Base-by-base conservation (phyloP, 208 protist genomes). In the Leptomonas pyrrhocoris region DNA sequence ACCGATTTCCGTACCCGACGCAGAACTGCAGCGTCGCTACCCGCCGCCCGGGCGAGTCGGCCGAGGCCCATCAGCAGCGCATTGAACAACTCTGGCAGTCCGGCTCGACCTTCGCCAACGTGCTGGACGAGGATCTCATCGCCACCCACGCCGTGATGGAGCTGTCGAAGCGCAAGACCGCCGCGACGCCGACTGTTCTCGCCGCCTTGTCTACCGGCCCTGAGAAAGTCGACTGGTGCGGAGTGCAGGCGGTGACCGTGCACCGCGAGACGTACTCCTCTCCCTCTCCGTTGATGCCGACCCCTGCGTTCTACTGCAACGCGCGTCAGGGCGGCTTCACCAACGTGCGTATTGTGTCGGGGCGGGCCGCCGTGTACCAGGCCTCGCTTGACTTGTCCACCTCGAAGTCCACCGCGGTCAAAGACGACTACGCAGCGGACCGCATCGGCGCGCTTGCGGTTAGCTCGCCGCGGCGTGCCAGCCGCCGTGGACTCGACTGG, bases 121-220 rank as follows among this genome's bases (percentile, higher is more conserved):
- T 77, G 36, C 54, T 70, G 15, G 77, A 81, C 45, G 77, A 81
- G 27, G 77, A 81, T 42, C 59, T 81, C 21, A 73, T 81, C 25
- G 58, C 55, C n/a, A 38, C 51, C 2, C 61, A 75, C 42, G 60
- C 68, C 9, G 68, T 80, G 11, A 54, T 55, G 34, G 68, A 80
- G 50, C 56, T 80, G 63, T 58, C 75, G 23, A 51, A 63, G 65
- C 65, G 67, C 43, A 77, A 77, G 21, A 42, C 59, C 15, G 51
- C 25, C 4, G 31, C 57, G 40, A 16, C 54, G 8, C 30, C n/a
- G 13, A 18, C 6, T 16, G 31, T 15, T 4, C 9, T 16, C 15
- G 0, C 73, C 13, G 1, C 59, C 43, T 9, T 21, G 11, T 53
- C 63, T 19, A 28, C 42, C 18, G 49, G 51, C 2, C 16, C 57